Evolutionary conservation across 2,329 filamentous ascomycete genomes (phyloP).

Genomic region (Fusarium humuli): DNA sequence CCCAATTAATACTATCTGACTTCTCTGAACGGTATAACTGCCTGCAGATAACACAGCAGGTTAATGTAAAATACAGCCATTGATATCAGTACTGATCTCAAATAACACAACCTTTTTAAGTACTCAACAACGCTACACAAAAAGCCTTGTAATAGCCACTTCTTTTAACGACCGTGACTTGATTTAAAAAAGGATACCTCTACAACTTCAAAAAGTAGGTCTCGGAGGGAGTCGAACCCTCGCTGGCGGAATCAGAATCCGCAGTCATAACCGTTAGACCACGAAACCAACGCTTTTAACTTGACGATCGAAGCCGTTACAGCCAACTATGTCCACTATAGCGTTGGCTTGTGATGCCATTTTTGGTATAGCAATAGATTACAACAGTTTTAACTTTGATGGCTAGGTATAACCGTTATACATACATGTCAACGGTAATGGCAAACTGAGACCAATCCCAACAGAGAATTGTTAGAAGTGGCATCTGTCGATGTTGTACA

Average conservation of each 20-base stretch:
- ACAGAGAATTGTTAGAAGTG: neutral
- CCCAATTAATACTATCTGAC: neutral
- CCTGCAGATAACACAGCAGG: neutral
- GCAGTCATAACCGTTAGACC: neutral
- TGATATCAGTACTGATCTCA: neutral
- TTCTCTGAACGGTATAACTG: neutral
- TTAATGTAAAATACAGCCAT: neutral
- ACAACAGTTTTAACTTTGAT: neutral
- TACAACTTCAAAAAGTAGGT: neutral
- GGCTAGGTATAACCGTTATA: too few relatives aligned
- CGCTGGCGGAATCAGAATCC: neutral
- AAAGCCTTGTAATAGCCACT: neutral
- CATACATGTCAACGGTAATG: neutral
- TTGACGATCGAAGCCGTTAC: neutral
- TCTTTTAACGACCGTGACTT: too few relatives aligned
- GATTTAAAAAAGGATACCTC: too few relatives aligned
- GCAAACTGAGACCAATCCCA: neutral
- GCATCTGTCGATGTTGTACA: neutral
- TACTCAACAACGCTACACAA: neutral
- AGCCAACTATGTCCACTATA: neutral
- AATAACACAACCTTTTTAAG: neutral
- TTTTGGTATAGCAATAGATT: neutral
- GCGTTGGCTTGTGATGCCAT: rapidly evolving
- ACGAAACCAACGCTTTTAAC: neutral
- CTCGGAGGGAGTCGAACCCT: neutral